Evolutionary conservation across 108 stramenopile genomes (phyloP).

Genomic region (Tribonema minus): DNA sequence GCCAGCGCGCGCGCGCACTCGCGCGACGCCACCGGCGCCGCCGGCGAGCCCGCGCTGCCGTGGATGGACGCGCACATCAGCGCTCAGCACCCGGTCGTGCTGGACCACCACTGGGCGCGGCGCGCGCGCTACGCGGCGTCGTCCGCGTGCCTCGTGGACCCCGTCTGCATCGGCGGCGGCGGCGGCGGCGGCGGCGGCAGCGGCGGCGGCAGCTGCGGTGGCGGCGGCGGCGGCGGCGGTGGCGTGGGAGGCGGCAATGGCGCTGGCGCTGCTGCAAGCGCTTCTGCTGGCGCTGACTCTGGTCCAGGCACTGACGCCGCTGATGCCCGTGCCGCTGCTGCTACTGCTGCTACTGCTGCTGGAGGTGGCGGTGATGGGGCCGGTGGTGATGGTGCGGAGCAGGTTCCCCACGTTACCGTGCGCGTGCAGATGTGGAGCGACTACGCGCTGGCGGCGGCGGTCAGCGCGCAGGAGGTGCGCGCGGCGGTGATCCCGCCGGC

Average conservation of each 20-base stretch:
- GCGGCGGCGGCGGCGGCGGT: background rate
- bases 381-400: background rate
- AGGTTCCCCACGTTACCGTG: background rate
- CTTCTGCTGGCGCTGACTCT: too few species aligned
- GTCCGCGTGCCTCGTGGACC: conserved; percentile 9
- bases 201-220: background rate
- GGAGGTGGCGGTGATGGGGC: background rate
- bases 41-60: conserved; percentile 24
- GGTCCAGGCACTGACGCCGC: too few species aligned
- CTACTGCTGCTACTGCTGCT: background rate
- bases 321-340: too few species aligned
- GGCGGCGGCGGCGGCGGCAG: background rate
- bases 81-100: conserved; percentile 13
- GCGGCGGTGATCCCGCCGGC: conserved; percentile 4
- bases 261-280: too few species aligned
- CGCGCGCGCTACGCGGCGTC: conserved; percentile 22
- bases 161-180: too few species aligned
- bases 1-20: conserved; percentile 13
- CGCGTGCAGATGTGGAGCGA: conserved; percentile 24
- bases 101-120: conserved; percentile 6
- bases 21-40: conserved; percentile 21
- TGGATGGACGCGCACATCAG: conserved; percentile 8
- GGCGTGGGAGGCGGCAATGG: background rate
- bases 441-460: conserved; percentile 13
- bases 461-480: conserved; percentile 1